A percentile compares a stretch with the other conserved stretches of the same genome.
These are phyloP conservation scores for Pichia scutulata DNA, from an alignment of 805 yeast species.

Conservation along the genomic window DNA sequence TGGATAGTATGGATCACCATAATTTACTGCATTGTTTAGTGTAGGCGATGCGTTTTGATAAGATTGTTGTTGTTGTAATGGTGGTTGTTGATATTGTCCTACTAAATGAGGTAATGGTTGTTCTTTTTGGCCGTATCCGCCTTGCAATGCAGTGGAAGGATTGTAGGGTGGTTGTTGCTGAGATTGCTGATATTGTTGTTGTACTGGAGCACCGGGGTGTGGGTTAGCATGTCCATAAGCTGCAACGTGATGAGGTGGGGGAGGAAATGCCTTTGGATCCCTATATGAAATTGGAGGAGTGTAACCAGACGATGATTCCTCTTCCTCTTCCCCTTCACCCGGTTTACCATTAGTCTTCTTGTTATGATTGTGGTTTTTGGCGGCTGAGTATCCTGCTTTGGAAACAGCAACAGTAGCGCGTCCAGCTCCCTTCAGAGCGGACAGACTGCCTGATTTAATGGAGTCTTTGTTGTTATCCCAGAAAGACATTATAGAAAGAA, in stretches of 20 bases:
- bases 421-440: conserved; percentile 45
- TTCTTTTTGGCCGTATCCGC: conserved; percentile 6
- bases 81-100: neutral
- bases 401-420: conserved; percentile 40
- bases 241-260: conserved; percentile 15
- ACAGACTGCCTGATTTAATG: conserved; percentile 41
- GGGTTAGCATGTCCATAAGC: conserved; percentile 10
- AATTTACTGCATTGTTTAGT: neutral
- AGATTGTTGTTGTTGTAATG: conserved; percentile 3
- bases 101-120: neutral
- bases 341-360: conserved; percentile 18
- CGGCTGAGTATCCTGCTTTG: conserved; percentile 40
- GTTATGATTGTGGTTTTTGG: conserved; percentile 34
- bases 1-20: neutral
- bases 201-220: conserved; percentile 12
- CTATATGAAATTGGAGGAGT: conserved; percentile 13
- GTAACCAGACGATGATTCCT: conserved; percentile 12
- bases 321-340: conserved; percentile 6
- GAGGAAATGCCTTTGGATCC: conserved; percentile 17
- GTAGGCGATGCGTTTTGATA: neutral
- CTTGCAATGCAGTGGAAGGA: neutral
- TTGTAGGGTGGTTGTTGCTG: conserved; percentile 8
- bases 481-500: conserved; percentile 26
- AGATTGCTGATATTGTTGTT: conserved; percentile 4
- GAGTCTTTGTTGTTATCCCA: conserved; percentile 48